Conservation (phyloP, 345 rosid genomes). For the Salix udensis region DNA sequence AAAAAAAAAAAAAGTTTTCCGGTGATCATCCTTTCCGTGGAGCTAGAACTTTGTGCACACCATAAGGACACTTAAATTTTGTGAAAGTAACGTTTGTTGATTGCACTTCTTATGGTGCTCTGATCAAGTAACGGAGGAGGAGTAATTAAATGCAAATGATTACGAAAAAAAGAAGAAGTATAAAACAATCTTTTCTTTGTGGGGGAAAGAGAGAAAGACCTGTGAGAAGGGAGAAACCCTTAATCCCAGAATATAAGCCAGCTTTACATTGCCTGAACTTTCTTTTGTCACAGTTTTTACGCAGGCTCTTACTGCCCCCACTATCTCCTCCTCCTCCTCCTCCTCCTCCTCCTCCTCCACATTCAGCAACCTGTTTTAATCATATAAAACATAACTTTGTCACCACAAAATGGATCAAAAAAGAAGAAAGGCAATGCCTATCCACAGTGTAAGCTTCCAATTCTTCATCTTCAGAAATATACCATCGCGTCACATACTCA, state of each 20-base stretch:
- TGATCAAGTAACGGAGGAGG: background rate
- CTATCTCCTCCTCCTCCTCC: constrained; percentile 44
- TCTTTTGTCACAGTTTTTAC: constrained; percentile 58
- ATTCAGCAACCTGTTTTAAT: constrained; percentile 58
- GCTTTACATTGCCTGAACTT: constrained; percentile 34
- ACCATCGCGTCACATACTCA: background rate
- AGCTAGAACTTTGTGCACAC: background rate
- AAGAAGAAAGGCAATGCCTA: background rate
- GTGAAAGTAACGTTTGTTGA: background rate
- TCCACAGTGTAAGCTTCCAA: background rate
- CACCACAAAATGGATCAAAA: background rate
- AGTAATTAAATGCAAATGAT: background rate
- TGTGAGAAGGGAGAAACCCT: constrained; percentile 66
- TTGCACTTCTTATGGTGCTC: background rate
- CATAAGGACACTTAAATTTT: background rate
- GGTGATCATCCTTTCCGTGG: background rate
- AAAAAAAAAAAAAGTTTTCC: background rate
- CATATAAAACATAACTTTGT: background rate
- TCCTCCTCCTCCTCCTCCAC: constrained; percentile 32
- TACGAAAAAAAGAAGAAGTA: background rate
- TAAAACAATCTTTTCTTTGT: background rate
- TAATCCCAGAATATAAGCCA: constrained; percentile 64
- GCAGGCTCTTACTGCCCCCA: constrained; percentile 68
- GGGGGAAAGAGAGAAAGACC: constrained; percentile 28
- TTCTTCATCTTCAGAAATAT: background rate